Percentiles rank a stretch among this genome's conserved stretches.
These are phyloP conservation scores for Penicillium olsonii DNA, from an alignment of 2,329 filamentous ascomycete species.

Conservation along the genomic window DNA sequence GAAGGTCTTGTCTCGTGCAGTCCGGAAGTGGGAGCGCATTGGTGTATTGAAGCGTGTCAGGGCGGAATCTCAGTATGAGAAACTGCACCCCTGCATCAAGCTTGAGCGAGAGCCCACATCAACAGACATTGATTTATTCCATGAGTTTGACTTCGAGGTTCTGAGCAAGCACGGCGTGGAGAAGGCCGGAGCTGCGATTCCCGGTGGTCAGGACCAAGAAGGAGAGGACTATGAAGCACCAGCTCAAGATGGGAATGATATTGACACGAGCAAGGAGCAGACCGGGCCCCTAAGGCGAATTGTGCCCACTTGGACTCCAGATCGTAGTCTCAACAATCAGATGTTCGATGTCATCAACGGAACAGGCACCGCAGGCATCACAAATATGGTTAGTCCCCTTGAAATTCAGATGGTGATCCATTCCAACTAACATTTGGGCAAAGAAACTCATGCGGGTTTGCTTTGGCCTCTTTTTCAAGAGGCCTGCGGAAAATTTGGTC, in stretches of 20 bases:
- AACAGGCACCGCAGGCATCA: constrained; percentile 52
- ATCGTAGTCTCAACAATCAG: constrained; percentile 54
- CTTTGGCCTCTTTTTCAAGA: constrained; percentile 55
- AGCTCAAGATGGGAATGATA: constrained; percentile 13
- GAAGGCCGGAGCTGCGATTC: not conserved
- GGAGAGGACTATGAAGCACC: constrained; percentile 33
- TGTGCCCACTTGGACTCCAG: constrained; percentile 58
- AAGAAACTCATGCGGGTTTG: constrained; percentile 44
- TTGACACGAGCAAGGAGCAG: constrained; percentile 24
- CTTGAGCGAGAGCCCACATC: constrained; percentile 45
- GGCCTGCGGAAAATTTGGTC: constrained; percentile 57
- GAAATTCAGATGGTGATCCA: not conserved
- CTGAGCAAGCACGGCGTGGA: constrained; percentile 26
- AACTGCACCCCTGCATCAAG: constrained; percentile 46
- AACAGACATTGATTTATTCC: constrained; percentile 42
- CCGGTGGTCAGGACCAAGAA: constrained; percentile 17
- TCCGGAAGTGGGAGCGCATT: constrained; percentile 49
- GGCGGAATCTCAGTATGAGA: constrained; percentile 45
- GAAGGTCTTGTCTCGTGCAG: constrained; percentile 43
- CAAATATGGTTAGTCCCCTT: constrained; percentile 42
- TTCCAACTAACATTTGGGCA: not conserved
- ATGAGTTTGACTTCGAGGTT: constrained; percentile 35
- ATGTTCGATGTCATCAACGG: constrained; percentile 52
- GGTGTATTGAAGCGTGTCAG: constrained; percentile 48
- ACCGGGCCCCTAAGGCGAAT: constrained; percentile 37